Evolutionary conservation across 2,329 filamentous ascomycete genomes (phyloP).

Genomic region (Botryosphaeria dothidea): DNA sequence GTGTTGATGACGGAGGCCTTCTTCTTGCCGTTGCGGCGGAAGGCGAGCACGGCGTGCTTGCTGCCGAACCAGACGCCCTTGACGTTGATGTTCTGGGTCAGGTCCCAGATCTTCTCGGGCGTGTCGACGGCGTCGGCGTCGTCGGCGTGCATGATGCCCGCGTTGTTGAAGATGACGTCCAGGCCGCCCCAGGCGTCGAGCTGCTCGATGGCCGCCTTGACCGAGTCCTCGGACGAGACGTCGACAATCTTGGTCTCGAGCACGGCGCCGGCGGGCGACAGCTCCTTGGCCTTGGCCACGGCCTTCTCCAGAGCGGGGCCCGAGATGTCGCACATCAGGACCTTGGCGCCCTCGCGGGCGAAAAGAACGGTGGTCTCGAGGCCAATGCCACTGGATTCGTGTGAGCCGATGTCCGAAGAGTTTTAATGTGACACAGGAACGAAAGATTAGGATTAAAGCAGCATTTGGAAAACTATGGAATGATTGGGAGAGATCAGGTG

Average conservation of each 20-base stretch:
- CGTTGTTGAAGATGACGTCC: constrained; percentile 96
- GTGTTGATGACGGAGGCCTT: constrained; percentile 88
- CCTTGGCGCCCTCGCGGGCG: constrained; percentile 80
- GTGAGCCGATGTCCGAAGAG: neutral
- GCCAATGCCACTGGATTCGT: constrained; percentile 72
- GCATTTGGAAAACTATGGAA: too few relatives aligned
- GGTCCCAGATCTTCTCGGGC: constrained; percentile 88
- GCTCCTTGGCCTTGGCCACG: constrained; percentile 70
- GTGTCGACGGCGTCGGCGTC: constrained; percentile 70
- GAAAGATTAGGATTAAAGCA: neutral
- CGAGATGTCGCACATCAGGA: constrained; percentile 86
- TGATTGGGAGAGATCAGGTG: too few relatives aligned
- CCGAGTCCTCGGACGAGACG: constrained; percentile 80
- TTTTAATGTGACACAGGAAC: neutral
- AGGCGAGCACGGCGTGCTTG: constrained; percentile 84
- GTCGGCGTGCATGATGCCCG: constrained; percentile 90
- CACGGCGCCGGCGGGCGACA: constrained; percentile 62
- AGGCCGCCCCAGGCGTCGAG: constrained; percentile 84
- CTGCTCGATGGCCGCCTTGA: constrained; percentile 71
- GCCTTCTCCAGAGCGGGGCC: constrained; percentile 75
- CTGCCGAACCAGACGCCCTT: constrained; percentile 97
- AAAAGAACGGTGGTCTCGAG: constrained; percentile 91
- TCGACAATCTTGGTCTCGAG: constrained; percentile 70
- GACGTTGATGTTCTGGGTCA: constrained; percentile 92
- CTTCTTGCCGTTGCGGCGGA: constrained; percentile 78